phyloP scores from a whole-genome alignment of 2,329 filamentous ascomycete genomes.

The Camptophora hylomeconis region DNA sequence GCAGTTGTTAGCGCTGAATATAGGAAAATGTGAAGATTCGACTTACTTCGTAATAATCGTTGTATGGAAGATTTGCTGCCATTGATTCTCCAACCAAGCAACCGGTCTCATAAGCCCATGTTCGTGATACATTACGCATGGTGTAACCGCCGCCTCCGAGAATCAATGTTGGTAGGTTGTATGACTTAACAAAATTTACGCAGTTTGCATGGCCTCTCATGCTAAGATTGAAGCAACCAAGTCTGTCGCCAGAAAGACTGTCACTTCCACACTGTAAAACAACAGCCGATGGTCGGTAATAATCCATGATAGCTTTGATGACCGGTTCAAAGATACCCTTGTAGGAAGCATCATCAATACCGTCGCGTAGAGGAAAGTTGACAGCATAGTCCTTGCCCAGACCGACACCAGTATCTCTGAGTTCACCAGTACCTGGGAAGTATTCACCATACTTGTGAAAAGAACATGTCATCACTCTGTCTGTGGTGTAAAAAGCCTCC shows the following conservation, averaged over 20 bases:
- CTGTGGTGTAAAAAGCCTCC: constrained; percentile 59
- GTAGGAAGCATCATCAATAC: constrained; percentile 55
- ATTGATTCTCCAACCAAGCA: constrained; percentile 74
- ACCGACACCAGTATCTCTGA: constrained; percentile 56
- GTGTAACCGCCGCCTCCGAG: constrained; percentile 58
- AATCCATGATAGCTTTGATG: constrained; percentile 56
- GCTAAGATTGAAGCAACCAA: constrained; percentile 58
- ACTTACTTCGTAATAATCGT: constrained; percentile 74
- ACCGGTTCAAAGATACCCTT: constrained; percentile 56
- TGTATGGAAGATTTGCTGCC: constrained; percentile 74
- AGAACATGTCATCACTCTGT: constrained; percentile 58
- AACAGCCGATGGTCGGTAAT: constrained; percentile 53
- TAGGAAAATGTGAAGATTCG: not conserved
- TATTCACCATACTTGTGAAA: constrained; percentile 65
- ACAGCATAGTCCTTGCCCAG: constrained; percentile 54
- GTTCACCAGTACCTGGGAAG: constrained; percentile 56
- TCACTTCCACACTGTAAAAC: constrained; percentile 59
- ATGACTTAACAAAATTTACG: constrained; percentile 56
- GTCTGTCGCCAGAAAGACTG: constrained; percentile 51
- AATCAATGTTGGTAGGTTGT: constrained; percentile 51
- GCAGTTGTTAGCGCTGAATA: constrained; percentile 13
- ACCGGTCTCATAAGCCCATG: constrained; percentile 58
- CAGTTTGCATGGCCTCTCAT: constrained; percentile 61
- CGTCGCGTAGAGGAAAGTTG: constrained; percentile 57
- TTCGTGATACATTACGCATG: constrained; percentile 51